Percentiles rank a stretch among this genome's conserved stretches.
Evolutionary conservation across 495 filamentous ascomycete species (phyloP).

Genomic region (Lentithecium fluviatile): DNA sequence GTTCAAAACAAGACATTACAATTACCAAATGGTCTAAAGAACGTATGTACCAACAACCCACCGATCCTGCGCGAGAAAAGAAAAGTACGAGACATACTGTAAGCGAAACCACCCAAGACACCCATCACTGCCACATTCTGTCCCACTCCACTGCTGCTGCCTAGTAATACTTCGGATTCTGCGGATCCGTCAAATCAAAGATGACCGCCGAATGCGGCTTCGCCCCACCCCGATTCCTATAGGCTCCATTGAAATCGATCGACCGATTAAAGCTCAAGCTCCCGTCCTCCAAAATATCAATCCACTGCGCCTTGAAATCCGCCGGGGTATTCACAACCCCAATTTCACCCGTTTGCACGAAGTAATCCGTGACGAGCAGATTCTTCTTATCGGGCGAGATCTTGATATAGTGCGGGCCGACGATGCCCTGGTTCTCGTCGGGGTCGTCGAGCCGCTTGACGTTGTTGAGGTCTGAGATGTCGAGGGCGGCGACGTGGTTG

Average conservation of each 20-base stretch:
- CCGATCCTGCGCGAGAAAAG: too few relatives aligned
- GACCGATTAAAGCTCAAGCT: conserved; percentile 56
- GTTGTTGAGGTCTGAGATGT: conserved; percentile 60
- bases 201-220: conserved; percentile 61
- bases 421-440: conserved; percentile 56
- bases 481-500: conserved; percentile 63
- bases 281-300: conserved; percentile 57
- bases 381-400: conserved; percentile 65
- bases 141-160: too few relatives aligned
- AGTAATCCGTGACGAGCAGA: conserved; percentile 63
- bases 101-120: too few relatives aligned
- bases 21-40: too few relatives aligned
- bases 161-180: conserved; percentile 43
- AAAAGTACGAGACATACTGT: too few relatives aligned
- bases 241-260: too few relatives aligned
- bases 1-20: too few relatives aligned
- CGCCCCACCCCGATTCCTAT: conserved; percentile 58
- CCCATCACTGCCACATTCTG: too few relatives aligned
- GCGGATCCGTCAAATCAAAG: conserved; percentile 59
- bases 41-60: too few relatives aligned
- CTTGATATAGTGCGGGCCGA: conserved; percentile 65
- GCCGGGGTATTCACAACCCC: conserved; percentile 62
- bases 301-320: conserved; percentile 62
- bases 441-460: conserved; percentile 62
- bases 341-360: conserved; percentile 63